A percentile compares a stretch with the other conserved stretches of the same genome.
phyloP scores from a whole-genome alignment of 192 early-diverging fungal genomes.

The Rhizoclosmatium globosum region DNA sequence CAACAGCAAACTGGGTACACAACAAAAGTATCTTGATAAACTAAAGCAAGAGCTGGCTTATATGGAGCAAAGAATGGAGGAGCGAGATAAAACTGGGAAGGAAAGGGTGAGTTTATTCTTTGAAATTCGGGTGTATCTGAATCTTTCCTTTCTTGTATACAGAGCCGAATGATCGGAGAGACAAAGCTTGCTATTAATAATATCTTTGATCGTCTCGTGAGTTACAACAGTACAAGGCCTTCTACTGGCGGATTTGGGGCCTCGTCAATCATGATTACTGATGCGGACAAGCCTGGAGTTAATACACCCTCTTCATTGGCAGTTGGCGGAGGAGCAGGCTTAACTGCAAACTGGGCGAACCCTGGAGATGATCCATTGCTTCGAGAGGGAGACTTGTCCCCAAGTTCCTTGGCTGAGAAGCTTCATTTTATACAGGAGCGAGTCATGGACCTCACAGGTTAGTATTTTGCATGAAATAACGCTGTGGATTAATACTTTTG shows the following conservation, averaged over 20 bases:
- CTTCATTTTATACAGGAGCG: slow-evolving; percentile 62
- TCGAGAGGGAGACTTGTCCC: slow-evolving; percentile 40
- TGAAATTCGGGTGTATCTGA: slow-evolving; percentile 11
- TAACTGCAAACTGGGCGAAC: slow-evolving; percentile 20
- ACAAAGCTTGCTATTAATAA: slow-evolving; percentile 71
- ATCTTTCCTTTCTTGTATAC: not conserved
- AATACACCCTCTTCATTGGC: slow-evolving; percentile 6
- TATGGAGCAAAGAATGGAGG: slow-evolving; percentile 57
- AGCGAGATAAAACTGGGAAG: slow-evolving; percentile 63
- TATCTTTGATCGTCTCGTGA: slow-evolving; percentile 57
- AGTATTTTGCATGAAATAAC: not conserved
- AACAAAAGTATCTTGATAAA: slow-evolving; percentile 63
- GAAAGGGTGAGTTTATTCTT: slow-evolving; percentile 49
- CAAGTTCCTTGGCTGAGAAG: slow-evolving; percentile 54
- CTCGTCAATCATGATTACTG: not conserved
- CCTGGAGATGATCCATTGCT: slow-evolving; percentile 26
- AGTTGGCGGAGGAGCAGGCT: slow-evolving; percentile 5
- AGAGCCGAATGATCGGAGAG: slow-evolving; percentile 63
- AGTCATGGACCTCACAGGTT: slow-evolving; percentile 60
- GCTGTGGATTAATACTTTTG: not conserved
- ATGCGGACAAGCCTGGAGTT: slow-evolving; percentile 9
- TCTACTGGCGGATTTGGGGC: not conserved
- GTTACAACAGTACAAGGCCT: slow-evolving; percentile 9
- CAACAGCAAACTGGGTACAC: slow-evolving; percentile 62
- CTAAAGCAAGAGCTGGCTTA: slow-evolving; percentile 62